Conservation (phyloP, 2,329 filamentous ascomycete species). For the Mycosphaerella sp. region DNA sequence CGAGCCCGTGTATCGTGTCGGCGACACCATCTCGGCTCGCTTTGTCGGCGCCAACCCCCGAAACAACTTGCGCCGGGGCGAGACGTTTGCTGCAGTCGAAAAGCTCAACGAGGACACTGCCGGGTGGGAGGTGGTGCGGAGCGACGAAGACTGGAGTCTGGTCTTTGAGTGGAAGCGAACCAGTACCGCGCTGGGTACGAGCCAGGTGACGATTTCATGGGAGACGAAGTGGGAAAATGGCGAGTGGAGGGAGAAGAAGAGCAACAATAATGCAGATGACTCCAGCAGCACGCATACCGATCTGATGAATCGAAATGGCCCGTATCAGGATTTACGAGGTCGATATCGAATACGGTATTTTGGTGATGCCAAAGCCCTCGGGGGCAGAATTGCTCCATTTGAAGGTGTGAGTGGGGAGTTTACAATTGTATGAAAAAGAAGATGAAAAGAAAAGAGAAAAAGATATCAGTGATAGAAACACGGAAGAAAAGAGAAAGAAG, state of each 20-base stretch:
- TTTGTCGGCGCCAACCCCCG: slow-evolving; percentile 87
- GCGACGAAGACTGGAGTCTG: slow-evolving; percentile 77
- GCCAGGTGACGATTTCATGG: slow-evolving; percentile 75
- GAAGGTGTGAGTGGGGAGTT: slow-evolving; percentile 59
- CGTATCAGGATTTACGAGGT: slow-evolving; percentile 41
- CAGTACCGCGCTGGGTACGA: slow-evolving; percentile 62
- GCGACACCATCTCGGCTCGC: slow-evolving; percentile 56
- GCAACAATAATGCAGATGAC: too few relatives aligned
- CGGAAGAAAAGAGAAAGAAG: too few relatives aligned
- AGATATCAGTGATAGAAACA: not conserved
- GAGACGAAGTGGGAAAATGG: slow-evolving; percentile 55
- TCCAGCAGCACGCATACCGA: slow-evolving; percentile 11
- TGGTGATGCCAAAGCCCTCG: slow-evolving; percentile 68
- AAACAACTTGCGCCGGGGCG: slow-evolving; percentile 74
- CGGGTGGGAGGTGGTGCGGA: slow-evolving; percentile 59
- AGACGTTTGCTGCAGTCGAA: slow-evolving; percentile 73
- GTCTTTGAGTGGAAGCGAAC: slow-evolving; percentile 74
- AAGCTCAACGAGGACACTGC: slow-evolving; percentile 42
- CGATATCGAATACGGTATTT: slow-evolving; percentile 76
- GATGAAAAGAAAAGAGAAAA: not conserved
- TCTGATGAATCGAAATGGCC: slow-evolving; percentile 28
- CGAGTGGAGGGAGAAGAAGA: slow-evolving; percentile 17
- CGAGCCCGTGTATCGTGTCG: slow-evolving; percentile 47
- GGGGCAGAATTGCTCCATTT: slow-evolving; percentile 59
- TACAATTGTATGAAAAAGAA: slow-evolving; percentile 28